Evolutionary conservation across 768 basidiomycete species (phyloP), one percentile per base, ranked within the genome.

Genomic region (Paxillus rubicundulus): DNA sequence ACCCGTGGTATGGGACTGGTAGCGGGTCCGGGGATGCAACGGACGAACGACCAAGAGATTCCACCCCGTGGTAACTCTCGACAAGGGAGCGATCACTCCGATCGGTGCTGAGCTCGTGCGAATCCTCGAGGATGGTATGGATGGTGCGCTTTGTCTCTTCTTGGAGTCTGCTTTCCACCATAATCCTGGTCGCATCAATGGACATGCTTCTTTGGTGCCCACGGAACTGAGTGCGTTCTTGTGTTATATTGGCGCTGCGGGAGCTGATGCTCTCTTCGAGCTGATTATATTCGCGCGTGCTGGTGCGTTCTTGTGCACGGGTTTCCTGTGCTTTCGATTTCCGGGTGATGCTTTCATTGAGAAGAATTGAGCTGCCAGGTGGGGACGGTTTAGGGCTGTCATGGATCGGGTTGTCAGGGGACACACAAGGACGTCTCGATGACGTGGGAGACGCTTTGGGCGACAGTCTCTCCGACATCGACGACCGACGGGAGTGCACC

Each of bases 1-100:
- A 69, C 38, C 68, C 68, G 38, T 77, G 76, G 52, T 73, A 77
- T 7, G 77, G 77, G 28, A 77, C 68, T n/a, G 77, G 77, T 45
- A 79, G 50, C 30, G 77, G 77, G 36, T 71, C 77, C 21, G 72
- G 72, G 13, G 77, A 78, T 46, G 63, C 42, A 17, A 70, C 69
- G n/a, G 70, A 61, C 24, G 70, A 58, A 38, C 55, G 55, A 39
- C 45, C 40, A 20, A 58, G 55, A 28, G 59, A 65, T 45, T 63
- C 67, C 34, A 53, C 55, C 14, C 67, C 65, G 21, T 51, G 62
- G 50, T 60, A 64, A 33, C 16, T 49, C 47, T 64, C 59, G 38
- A 49, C 30, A 34, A 14, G 49, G 37, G 62, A 61, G 39, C 24
- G 59, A 39, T 55, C 54, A 20, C 54, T 57, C 27, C 21, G 57